Evolutionary conservation across 495 filamentous ascomycete genomes (phyloP).

Genomic region (Neurospora sp.): DNA sequence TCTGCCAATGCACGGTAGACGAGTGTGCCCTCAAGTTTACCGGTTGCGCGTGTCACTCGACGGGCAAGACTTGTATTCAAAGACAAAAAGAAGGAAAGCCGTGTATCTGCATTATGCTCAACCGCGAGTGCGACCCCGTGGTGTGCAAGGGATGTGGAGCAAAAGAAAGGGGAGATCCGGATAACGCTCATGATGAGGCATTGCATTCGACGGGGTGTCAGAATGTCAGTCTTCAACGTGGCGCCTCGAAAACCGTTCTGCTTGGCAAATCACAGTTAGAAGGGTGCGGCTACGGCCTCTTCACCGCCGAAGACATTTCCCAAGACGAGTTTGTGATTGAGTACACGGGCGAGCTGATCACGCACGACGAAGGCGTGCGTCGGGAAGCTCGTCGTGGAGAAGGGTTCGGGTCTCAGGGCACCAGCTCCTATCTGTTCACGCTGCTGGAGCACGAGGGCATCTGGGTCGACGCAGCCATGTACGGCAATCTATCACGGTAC

Average conservation of each 20-base stretch:
- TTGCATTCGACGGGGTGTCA: slow-evolving; percentile 43
- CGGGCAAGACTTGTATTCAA: slow-evolving; percentile 40
- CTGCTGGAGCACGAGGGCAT: slow-evolving; percentile 45
- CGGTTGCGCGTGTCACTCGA: slow-evolving; percentile 51
- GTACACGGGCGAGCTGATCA: slow-evolving; percentile 63
- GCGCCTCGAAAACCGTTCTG: slow-evolving; percentile 46
- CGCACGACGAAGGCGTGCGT: slow-evolving; percentile 49
- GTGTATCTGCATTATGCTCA: slow-evolving; percentile 50
- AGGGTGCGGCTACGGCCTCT: slow-evolving; percentile 56
- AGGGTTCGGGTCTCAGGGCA: slow-evolving; percentile 50
- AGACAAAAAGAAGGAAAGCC: slow-evolving; percentile 36
- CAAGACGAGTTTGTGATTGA: slow-evolving; percentile 57
- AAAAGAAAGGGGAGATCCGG: slow-evolving; percentile 48
- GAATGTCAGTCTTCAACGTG: slow-evolving; percentile 54
- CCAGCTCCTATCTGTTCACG: slow-evolving; percentile 56
- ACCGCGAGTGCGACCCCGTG: slow-evolving; percentile 63
- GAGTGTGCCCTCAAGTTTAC: slow-evolving; percentile 53
- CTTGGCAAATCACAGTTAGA: slow-evolving; percentile 50
- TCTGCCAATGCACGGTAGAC: slow-evolving; percentile 49
- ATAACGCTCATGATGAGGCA: slow-evolving; percentile 43
- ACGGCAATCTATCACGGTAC: slow-evolving; percentile 51
- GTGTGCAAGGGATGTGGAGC: slow-evolving; percentile 59
- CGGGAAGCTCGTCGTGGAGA: slow-evolving; percentile 47
- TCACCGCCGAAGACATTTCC: slow-evolving; percentile 49
- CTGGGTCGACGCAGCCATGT: slow-evolving; percentile 42